These are phyloP conservation scores for Mycena chlorophos DNA, from an alignment of 768 basidiomycete species.

Conservation along the genomic window DNA sequence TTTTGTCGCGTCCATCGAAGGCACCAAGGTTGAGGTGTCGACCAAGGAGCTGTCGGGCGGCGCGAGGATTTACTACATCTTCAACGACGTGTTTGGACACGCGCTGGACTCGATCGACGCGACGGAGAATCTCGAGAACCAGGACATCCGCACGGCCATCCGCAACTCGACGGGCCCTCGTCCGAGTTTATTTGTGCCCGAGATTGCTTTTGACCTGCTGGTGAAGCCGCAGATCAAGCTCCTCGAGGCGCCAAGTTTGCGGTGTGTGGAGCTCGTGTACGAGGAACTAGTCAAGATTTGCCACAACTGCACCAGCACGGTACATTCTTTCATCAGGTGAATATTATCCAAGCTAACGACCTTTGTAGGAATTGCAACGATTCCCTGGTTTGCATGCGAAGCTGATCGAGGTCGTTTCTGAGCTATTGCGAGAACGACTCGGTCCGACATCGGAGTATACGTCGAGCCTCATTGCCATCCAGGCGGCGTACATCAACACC, in stretches of 20 bases:
- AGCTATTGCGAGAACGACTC: constrained; percentile 89
- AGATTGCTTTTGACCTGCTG: constrained; percentile 93
- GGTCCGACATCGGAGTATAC: constrained; percentile 98
- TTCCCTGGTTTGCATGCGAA: constrained; percentile 94
- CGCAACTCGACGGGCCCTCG: constrained; percentile 97
- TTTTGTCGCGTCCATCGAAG: constrained; percentile 96
- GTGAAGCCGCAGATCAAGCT: constrained; percentile 99
- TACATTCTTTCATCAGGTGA: constrained; percentile 37
- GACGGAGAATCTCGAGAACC: constrained; percentile 85
- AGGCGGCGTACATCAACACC: constrained; percentile 99
- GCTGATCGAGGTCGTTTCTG: constrained; percentile 95
- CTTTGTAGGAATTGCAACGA: constrained; percentile 81
- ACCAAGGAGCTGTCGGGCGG: constrained; percentile 99
- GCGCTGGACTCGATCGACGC: constrained; percentile 90
- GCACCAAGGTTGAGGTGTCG: constrained; percentile 92
- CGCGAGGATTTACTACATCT: constrained; percentile 98
- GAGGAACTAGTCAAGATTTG: constrained; percentile 99
- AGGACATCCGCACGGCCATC: constrained; percentile 97
- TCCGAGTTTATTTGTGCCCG: constrained; percentile 95
- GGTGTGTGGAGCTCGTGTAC: constrained; percentile 97
- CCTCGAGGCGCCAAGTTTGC: constrained; percentile 87
- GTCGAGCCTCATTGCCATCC: constrained; percentile 92
- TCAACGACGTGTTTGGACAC: constrained; percentile 96
- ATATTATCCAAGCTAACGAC: background rate
- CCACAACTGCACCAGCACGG: constrained; percentile 92